Evolutionary conservation across 2,329 filamentous ascomycete species (phyloP), one percentile per base, ranked within the genome.

Genomic region (Cercospora canescens): DNA sequence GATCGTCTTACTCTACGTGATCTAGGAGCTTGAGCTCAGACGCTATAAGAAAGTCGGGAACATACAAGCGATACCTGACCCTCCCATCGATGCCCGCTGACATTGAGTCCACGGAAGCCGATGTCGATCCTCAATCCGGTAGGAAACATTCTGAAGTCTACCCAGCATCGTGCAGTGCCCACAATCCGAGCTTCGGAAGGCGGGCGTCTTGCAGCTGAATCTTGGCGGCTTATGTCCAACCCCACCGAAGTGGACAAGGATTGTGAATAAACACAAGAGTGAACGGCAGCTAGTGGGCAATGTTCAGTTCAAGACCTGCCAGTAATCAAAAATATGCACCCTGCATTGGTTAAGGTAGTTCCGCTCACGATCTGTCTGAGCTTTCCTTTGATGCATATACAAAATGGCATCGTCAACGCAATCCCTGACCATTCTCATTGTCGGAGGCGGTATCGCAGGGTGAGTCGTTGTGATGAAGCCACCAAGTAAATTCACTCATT

Each of bases 341-440:
- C 52, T 35, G 52, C 52, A 56, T 30, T 66, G 5, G 35, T 32
- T 12, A 63, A 59, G 35, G 48, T 50, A 16, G 24, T 66, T 18
- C 55, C 55, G 30, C 34, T 66, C 21, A 50, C 48, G 21, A 41
- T 65, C 16, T 55, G 56, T 16, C 41, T 70, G 28, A 57, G 60
- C 28, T 62, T 67, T 45, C 50, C 63, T 9, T 24, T 58, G 30
- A 63, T 62, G 11, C 37, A 37, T 8, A 61, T 67, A 8, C 68
- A 69, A 52, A 61, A 70, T 70, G 69, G 68, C 67, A 67, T 70
- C 66, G 61, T 67, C 66, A 70, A 66, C 61, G 64, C 67, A 69
- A 60, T 76, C 78, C 69, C 71, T 68, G 56, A 77, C 52, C 52
- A 56, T 78, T 64, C 69, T 76, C 66, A 78, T 69, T 75, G 77